phyloP scores from a whole-genome alignment of 2,329 filamentous ascomycete species.

The Aspergillus candidus region DNA sequence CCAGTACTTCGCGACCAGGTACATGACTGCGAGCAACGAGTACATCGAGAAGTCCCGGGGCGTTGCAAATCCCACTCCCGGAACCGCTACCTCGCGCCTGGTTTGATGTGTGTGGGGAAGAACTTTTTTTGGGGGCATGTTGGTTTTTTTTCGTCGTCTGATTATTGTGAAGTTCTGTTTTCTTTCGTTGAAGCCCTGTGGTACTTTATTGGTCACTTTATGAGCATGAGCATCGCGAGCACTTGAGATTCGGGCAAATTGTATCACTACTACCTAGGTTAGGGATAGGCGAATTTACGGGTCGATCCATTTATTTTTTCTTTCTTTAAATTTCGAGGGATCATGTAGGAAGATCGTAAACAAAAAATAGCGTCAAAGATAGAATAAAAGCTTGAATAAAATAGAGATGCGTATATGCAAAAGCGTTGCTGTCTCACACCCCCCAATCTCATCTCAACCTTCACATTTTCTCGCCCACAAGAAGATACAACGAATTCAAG shows the following conservation, averaged over 20 bases:
- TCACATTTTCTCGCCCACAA: neutral
- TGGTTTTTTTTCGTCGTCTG: neutral
- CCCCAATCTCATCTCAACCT: too few relatives aligned
- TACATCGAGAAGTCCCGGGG: slow-evolving; percentile 33
- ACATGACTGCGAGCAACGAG: slow-evolving; percentile 37
- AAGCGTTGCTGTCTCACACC: neutral
- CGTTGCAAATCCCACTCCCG: slow-evolving; percentile 23
- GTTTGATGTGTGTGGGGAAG: slow-evolving; percentile 11
- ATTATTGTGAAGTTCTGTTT: neutral
- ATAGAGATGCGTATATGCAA: neutral
- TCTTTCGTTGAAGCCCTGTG: too few relatives aligned
- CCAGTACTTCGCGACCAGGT: slow-evolving; percentile 60
- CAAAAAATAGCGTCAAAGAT: too few relatives aligned
- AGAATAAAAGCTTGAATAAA: too few relatives aligned
- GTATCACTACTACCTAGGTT: too few relatives aligned
- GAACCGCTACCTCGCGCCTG: slow-evolving; percentile 29
- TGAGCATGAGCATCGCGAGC: too few relatives aligned
- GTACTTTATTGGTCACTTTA: too few relatives aligned
- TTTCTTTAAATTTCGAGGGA: slow-evolving; percentile 5
- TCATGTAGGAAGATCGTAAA: neutral
- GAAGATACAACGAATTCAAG: slow-evolving; percentile 11
- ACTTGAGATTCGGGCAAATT: too few relatives aligned
- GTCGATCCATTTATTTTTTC: neutral
- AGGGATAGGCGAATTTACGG: too few relatives aligned
- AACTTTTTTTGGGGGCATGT: neutral